phyloP scores from a whole-genome alignment of 179 eudicot species.

The Beta corolliflora region DNA sequence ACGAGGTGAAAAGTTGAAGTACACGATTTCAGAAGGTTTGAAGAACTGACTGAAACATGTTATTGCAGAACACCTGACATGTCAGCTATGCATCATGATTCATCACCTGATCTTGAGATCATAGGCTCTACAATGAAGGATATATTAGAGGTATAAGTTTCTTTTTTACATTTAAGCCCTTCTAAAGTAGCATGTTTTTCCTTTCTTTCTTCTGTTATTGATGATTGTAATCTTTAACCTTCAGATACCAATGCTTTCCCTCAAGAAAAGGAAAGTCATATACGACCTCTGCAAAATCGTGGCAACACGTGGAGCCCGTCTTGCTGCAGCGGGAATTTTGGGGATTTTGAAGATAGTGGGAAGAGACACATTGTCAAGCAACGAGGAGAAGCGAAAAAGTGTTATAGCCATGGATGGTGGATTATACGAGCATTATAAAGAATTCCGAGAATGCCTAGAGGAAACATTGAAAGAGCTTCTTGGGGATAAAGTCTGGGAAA shows the following conservation, averaged over 20 bases:
- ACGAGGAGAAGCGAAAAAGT: slow-evolving; percentile 47
- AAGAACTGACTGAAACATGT: background rate
- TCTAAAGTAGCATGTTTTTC: slow-evolving; percentile 1
- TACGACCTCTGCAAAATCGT: slow-evolving; percentile 64
- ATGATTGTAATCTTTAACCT: background rate
- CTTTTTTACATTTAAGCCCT: background rate
- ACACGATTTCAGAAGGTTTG: background rate
- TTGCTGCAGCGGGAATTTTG: slow-evolving; percentile 84
- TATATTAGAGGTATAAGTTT: slow-evolving; percentile 52
- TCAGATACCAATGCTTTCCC: slow-evolving; percentile 54
- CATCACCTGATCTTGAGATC: slow-evolving; percentile 55
- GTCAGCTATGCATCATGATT: slow-evolving; percentile 79
- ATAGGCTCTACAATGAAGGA: slow-evolving; percentile 52
- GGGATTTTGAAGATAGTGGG: slow-evolving; percentile 80
- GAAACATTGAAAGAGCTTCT: slow-evolving; percentile 38
- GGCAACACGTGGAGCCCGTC: slow-evolving; percentile 71
- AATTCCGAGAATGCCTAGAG: slow-evolving; percentile 44
- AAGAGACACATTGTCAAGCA: slow-evolving; percentile 41
- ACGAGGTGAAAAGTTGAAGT: background rate
- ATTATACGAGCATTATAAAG: slow-evolving; percentile 55
- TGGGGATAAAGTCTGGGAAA: slow-evolving; percentile 34
- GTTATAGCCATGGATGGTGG: slow-evolving; percentile 84
- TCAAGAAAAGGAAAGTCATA: slow-evolving; percentile 66
- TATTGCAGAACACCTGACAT: slow-evolving; percentile 57
- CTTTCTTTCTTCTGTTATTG: background rate